These are phyloP conservation scores for Colletotrichum sp. DNA, from an alignment of 2,329 filamentous ascomycete genomes.

Conservation along the genomic window DNA sequence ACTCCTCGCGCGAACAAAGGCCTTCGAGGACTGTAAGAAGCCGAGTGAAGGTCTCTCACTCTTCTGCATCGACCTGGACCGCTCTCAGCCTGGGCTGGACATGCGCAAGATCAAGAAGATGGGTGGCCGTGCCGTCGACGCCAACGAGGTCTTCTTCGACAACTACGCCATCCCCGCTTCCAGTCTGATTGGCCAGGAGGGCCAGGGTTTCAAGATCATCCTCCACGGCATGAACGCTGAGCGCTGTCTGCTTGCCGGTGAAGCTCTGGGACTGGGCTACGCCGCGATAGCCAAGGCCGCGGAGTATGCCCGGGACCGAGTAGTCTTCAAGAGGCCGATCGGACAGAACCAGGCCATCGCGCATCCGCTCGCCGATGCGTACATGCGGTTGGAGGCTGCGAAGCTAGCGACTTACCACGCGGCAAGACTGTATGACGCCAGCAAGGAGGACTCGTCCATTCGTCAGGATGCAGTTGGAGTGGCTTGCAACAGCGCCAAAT, in stretches of 20 bases:
- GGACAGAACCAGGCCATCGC: conserved; percentile 71
- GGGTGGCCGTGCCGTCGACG: conserved; percentile 82
- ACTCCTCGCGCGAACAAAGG: conserved; percentile 77
- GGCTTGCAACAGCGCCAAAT: conserved; percentile 74
- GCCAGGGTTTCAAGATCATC: conserved; percentile 79
- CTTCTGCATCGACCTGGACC: conserved; percentile 81
- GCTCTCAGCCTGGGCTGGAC: conserved; percentile 61
- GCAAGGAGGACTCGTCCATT: conserved; percentile 54
- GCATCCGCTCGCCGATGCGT: conserved; percentile 70
- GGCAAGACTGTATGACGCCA: conserved; percentile 64
- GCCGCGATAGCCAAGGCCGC: conserved; percentile 68
- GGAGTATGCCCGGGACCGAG: conserved; percentile 68
- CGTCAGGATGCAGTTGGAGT: conserved; percentile 64
- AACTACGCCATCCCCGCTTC: conserved; percentile 71
- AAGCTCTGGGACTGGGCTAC: conserved; percentile 82
- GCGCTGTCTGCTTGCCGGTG: conserved; percentile 76
- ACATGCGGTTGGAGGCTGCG: conserved; percentile 69
- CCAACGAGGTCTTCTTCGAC: conserved; percentile 90
- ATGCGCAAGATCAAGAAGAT: conserved; percentile 82
- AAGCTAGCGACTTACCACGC: conserved; percentile 72
- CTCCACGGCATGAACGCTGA: conserved; percentile 84
- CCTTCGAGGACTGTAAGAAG: conserved; percentile 69
- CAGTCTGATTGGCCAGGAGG: conserved; percentile 73
- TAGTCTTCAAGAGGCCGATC: conserved; percentile 70
- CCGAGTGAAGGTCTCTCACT: conserved; percentile 78